Evolutionary conservation across 441 rosid species (phyloP), one percentile per base, ranked within the genome.

Genomic region (Bruguiera hainesii): DNA sequence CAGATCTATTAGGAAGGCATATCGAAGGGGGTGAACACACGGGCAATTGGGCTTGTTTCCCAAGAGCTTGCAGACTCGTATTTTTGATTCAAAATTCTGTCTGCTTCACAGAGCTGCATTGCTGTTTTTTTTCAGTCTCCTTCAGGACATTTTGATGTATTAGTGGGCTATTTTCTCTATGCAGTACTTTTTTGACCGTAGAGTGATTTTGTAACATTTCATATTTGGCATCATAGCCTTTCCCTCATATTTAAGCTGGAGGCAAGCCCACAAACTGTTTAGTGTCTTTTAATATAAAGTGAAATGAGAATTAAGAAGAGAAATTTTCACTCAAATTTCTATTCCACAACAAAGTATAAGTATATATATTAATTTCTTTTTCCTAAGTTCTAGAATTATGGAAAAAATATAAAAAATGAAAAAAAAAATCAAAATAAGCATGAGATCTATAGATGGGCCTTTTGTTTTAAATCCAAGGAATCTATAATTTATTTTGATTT

Each of bases 251-350:
- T 42, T 13, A 13, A 42, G 48, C 48, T 42, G 61, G 28, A 65
- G 68, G 67, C 25, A 18, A 57, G 74, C 69, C 73, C 29, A 15
- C 71, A 29, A 60, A 49, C 72, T n/a, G 23, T 55, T 73, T 67
- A 59, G 35, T 53, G 15, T 28, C 46, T 19, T 75, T 59, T 64
- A 64, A 64, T 61, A 55, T 55, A 8, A 10, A 31, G 61, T 37
- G 15, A 10, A 37, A 37, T 10, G 46, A 37, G 15, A 37, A 37
- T 37, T 37, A 15, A 37, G 15, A 37, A 10, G 46, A 33, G 37
- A 10, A 35, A 1, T 35, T 7, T 6, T 0, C 37, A 33, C 37
- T 33, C 5, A 1, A 31, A 31, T 31, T 31, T 31, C 7, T 31
- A 31, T 31, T 33, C 37, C 7, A 33, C 9, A 33, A 0, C 9